Percentiles rank a stretch among this genome's conserved stretches.
phyloP scores from a whole-genome alignment of 305 asterid genomes.

The Fraxinus sp. region DNA sequence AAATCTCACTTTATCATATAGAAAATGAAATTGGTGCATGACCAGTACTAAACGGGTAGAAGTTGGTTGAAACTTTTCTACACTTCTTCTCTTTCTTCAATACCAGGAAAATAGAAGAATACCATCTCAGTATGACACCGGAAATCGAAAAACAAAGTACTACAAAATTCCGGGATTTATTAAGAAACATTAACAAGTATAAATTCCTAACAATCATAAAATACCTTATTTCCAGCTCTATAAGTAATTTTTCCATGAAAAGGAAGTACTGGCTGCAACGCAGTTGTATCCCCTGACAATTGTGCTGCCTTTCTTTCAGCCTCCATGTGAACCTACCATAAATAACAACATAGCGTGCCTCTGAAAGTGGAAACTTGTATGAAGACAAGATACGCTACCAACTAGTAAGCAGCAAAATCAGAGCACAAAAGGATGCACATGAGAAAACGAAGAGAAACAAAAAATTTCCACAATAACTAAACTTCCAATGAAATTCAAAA shows the following conservation, averaged over 20 bases:
- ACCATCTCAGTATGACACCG: background rate
- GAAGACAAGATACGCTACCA: background rate
- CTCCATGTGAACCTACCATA: slow-evolving; percentile 88
- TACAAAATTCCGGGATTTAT: background rate
- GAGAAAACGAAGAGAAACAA: background rate
- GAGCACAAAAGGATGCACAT: background rate
- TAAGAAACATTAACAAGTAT: slow-evolving; percentile 10
- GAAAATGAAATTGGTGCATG: background rate
- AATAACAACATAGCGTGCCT: slow-evolving; percentile 18
- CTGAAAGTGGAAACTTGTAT: background rate
- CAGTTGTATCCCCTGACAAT: slow-evolving; percentile 46
- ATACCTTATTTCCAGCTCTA: slow-evolving; percentile 86
- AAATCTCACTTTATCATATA: background rate
- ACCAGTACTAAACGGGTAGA: slow-evolving; percentile 8
- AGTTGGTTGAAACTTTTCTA: background rate
- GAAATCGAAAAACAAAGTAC: background rate
- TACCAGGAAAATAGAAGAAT: background rate
- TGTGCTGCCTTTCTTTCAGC: slow-evolving; percentile 76
- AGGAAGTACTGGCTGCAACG: slow-evolving; percentile 42
- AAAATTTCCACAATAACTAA: background rate
- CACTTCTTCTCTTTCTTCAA: background rate
- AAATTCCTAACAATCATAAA: slow-evolving; percentile 20
- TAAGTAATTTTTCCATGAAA: slow-evolving; percentile 72
- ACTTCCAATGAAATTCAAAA: background rate
- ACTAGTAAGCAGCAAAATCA: slow-evolving; percentile 15